Percentiles rank a stretch among this genome's conserved stretches.
phyloP scores from a whole-genome alignment of 192 early-diverging fungal species.

The Rhizoclosmatium globosum region DNA sequence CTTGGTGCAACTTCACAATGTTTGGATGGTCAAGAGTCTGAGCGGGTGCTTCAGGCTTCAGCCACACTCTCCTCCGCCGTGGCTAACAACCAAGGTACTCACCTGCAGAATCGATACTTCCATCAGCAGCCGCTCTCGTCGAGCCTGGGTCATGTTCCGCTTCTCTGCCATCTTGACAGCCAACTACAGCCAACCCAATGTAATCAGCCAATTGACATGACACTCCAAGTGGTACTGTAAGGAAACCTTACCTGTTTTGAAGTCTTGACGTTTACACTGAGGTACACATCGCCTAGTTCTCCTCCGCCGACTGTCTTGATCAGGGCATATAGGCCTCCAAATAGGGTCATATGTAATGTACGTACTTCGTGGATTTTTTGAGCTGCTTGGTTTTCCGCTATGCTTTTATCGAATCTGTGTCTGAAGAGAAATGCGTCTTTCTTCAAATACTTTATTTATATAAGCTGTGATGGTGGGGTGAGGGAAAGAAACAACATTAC shows the following conservation, averaged over 20 bases:
- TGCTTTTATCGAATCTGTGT: too few relatives aligned
- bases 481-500: not conserved
- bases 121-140: constrained; percentile 87
- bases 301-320: constrained; percentile 48
- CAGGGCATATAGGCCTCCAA: not conserved
- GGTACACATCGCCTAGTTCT: constrained; percentile 64
- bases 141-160: constrained; percentile 81
- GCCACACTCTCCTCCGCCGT: too few relatives aligned
- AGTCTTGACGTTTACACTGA: constrained; percentile 46
- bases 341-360: not conserved
- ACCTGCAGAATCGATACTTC: constrained; percentile 93
- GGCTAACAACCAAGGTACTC: constrained; percentile 31
- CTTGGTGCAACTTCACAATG: constrained; percentile 91
- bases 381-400: too few relatives aligned
- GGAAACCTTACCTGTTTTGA: constrained; percentile 33
- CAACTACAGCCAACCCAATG: constrained; percentile 54
- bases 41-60: not conserved
- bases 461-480: too few relatives aligned
- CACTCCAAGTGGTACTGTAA: not conserved
- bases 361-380: too few relatives aligned
- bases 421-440: too few relatives aligned
- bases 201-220: not conserved
- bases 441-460: too few relatives aligned
- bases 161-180: constrained; percentile 96
- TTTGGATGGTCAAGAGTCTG: constrained; percentile 86